Evolutionary conservation across 2,329 filamentous ascomycete genomes (phyloP).

Genomic region (Parascedosporium putredinis): DNA sequence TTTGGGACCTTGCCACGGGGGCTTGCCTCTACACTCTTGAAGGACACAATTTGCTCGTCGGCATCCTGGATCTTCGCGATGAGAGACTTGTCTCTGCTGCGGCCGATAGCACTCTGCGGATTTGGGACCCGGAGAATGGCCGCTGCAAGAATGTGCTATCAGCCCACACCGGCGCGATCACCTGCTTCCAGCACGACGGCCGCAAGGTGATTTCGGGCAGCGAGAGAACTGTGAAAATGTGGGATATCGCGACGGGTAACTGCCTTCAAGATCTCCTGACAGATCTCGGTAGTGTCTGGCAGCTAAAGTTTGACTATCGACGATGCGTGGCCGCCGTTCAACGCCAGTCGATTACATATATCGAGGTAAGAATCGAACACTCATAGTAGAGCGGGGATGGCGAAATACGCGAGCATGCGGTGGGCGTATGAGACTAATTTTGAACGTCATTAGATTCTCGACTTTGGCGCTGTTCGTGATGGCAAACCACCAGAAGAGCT

Average conservation of each 20-base stretch:
- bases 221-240: constrained; percentile 95
- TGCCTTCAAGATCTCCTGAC: constrained; percentile 88
- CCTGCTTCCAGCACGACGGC: constrained; percentile 95
- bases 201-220: constrained; percentile 95
- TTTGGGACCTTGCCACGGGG: constrained; percentile 89
- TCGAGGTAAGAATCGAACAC: constrained; percentile 58
- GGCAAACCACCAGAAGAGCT: constrained; percentile 68
- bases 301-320: constrained; percentile 93
- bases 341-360: constrained; percentile 82
- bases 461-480: constrained; percentile 90
- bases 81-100: constrained; percentile 90
- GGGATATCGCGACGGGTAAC: constrained; percentile 87
- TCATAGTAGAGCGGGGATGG: neutral
- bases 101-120: constrained; percentile 86
- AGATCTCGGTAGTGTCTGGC: constrained; percentile 94
- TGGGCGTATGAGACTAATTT: no score
- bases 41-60: constrained; percentile 85
- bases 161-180: constrained; percentile 94
- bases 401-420: no score
- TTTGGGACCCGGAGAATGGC: constrained; percentile 93
- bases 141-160: constrained; percentile 83
- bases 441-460: constrained; percentile 54
- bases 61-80: constrained; percentile 78
- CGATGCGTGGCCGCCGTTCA: constrained; percentile 95
- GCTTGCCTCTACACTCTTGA: constrained; percentile 80